Evolutionary conservation across 805 yeast species (phyloP).

Genomic region (Lachancea fermentati): DNA sequence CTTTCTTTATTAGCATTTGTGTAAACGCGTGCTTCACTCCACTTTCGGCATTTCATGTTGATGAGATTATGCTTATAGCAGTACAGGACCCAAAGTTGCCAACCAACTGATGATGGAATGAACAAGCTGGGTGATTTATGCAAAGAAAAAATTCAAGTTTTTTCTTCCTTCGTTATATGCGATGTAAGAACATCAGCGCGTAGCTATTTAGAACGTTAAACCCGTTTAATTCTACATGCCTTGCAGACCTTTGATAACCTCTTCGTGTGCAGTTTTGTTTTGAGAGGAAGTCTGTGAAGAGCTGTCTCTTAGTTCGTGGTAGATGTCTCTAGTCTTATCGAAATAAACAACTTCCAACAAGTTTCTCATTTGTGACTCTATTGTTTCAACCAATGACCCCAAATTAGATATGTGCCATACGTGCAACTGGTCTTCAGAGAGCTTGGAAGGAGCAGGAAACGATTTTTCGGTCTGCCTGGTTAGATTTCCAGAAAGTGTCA

Average conservation of each 20-base stretch:
- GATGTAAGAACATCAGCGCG: too few species aligned
- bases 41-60: conserved; percentile 32
- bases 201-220: too few species aligned
- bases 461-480: conserved; percentile 74
- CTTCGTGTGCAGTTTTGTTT: conserved; percentile 31
- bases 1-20: conserved; percentile 65
- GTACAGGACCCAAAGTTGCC: too few species aligned
- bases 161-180: too few species aligned
- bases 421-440: neutral
- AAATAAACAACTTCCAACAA: conserved; percentile 89
- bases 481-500: conserved; percentile 71
- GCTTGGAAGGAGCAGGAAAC: conserved; percentile 34
- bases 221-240: conserved; percentile 21
- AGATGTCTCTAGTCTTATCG: conserved; percentile 86
- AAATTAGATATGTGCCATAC: conserved; percentile 67
- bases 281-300: conserved; percentile 16
- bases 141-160: too few species aligned
- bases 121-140: too few species aligned
- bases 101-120: too few species aligned
- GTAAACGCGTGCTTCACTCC: conserved; percentile 58
- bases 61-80: neutral
- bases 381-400: conserved; percentile 81
- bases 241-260: conserved; percentile 34
- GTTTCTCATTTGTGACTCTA: conserved; percentile 81
- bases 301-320: conserved; percentile 57